phyloP scores from a whole-genome alignment of 352 stramenopile genomes.

The Globisporangium solare region DNA sequence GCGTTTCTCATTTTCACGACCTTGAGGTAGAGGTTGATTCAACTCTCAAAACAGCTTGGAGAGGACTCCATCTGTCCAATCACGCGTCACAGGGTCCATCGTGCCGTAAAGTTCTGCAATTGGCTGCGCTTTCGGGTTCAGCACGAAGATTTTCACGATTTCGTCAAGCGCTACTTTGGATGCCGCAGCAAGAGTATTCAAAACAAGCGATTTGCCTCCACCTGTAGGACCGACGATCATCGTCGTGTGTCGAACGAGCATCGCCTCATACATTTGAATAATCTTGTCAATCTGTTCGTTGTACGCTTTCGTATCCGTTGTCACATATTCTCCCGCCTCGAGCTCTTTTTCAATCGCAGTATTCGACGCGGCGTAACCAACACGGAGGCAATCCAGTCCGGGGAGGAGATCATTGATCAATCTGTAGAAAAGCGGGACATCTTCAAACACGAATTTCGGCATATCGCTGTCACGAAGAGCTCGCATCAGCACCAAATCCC shows the following conservation, averaged over 20 bases:
- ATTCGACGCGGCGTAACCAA: slow-evolving; percentile 90
- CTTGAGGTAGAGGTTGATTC: slow-evolving; percentile 88
- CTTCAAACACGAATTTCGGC: slow-evolving; percentile 96
- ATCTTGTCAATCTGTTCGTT: slow-evolving; percentile 95
- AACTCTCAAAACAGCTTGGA: slow-evolving; percentile 93
- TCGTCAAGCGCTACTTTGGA: slow-evolving; percentile 85
- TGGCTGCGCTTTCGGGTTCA: slow-evolving; percentile 94
- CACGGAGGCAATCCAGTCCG: slow-evolving; percentile 89
- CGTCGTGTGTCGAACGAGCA: slow-evolving; percentile 93
- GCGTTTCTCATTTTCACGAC: slow-evolving; percentile 91
- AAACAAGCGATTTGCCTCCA: slow-evolving; percentile 90
- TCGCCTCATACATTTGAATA: slow-evolving; percentile 97
- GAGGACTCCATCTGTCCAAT: slow-evolving; percentile 94
- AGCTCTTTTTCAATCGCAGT: slow-evolving; percentile 85
- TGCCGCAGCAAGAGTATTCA: slow-evolving; percentile 87
- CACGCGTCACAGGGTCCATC: slow-evolving; percentile 93
- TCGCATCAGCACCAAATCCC: slow-evolving; percentile 94
- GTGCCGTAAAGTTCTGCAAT: slow-evolving; percentile 93
- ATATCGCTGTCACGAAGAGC: slow-evolving; percentile 95
- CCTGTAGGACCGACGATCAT: slow-evolving; percentile 95
- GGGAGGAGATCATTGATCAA: slow-evolving; percentile 96
- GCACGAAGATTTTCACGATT: slow-evolving; percentile 89
- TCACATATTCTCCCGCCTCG: slow-evolving; percentile 79
- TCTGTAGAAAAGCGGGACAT: slow-evolving; percentile 92
- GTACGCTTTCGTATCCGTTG: slow-evolving; percentile 60